Percentiles rank a stretch among this genome's conserved stretches.
These are phyloP conservation scores for Arachnomyces sp. DNA, from an alignment of 2,329 filamentous ascomycete genomes.

Conservation along the genomic window DNA sequence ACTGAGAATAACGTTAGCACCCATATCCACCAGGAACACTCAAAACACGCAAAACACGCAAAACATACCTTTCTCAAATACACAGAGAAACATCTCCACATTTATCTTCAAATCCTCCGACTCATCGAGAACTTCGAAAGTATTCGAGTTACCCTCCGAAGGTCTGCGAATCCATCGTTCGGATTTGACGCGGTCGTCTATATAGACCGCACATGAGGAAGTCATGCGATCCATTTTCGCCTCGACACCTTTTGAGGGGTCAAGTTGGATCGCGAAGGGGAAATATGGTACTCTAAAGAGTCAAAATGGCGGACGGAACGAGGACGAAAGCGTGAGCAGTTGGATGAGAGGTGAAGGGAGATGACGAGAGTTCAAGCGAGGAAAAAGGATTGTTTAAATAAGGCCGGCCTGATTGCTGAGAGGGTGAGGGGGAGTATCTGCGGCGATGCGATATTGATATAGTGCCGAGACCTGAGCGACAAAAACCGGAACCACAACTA, in stretches of 20 bases:
- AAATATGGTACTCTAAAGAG: no score
- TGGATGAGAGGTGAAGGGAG: no score
- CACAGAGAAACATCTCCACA: slow-evolving; percentile 41
- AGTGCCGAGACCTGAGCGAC: no score
- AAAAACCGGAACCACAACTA: no score
- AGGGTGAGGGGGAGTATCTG: no score
- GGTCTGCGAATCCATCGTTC: slow-evolving; percentile 36
- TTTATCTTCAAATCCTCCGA: slow-evolving; percentile 41
- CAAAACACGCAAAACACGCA: slow-evolving; percentile 1
- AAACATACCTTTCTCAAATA: slow-evolving; percentile 47
- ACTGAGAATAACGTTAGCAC: slow-evolving; percentile 32
- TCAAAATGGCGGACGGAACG: no score
- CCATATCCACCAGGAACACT: background rate
- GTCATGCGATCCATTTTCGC: slow-evolving; percentile 29
- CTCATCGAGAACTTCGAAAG: slow-evolving; percentile 29
- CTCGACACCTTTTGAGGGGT: slow-evolving; percentile 6
- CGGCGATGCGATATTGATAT: no score
- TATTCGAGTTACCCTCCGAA: slow-evolving; percentile 19
- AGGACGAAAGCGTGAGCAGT: no score
- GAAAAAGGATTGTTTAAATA: no score
- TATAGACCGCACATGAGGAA: slow-evolving; percentile 33
- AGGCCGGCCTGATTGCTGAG: no score
- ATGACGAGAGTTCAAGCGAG: no score
- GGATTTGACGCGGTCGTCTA: slow-evolving; percentile 38
- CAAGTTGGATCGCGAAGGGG: no score